Percentiles rank a stretch among this genome's conserved stretches.
Conservation (phyloP, 108 stramenopile genomes). For the Nitzschia sp. region DNA sequence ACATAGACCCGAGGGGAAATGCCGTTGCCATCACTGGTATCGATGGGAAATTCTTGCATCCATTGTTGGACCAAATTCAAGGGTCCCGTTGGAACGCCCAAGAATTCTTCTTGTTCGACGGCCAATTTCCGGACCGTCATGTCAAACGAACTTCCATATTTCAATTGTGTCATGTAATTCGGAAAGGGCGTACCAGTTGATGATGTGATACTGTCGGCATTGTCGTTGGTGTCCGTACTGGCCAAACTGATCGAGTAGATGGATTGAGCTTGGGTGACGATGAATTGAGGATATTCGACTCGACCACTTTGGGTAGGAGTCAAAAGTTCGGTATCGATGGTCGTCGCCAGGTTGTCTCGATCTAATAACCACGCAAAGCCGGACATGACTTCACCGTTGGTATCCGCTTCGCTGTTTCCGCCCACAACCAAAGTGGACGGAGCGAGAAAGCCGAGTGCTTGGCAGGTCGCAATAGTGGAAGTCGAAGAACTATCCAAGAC, state of each 20-base stretch:
- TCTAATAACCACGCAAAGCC: constrained; percentile 18
- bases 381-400: neutral
- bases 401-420: constrained; percentile 9
- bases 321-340: neutral
- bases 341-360: neutral
- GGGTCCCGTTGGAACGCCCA: constrained; percentile 16
- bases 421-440: constrained; percentile 5
- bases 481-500: neutral
- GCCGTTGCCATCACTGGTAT: neutral
- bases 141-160: constrained; percentile 26
- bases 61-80: neutral
- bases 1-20: constrained; percentile 5
- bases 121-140: constrained; percentile 18
- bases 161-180: constrained; percentile 14
- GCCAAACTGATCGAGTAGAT: neutral
- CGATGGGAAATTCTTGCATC: constrained; percentile 22
- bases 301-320: neutral
- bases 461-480: neutral
- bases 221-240: neutral
- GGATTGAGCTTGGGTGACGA: neutral
- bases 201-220: no score
- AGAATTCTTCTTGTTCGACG: constrained; percentile 1
- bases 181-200: neutral
- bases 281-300: constrained; percentile 1
- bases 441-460: neutral